phyloP scores from a whole-genome alignment of 306 rosid species.

The Begonia masoniana region DNA sequence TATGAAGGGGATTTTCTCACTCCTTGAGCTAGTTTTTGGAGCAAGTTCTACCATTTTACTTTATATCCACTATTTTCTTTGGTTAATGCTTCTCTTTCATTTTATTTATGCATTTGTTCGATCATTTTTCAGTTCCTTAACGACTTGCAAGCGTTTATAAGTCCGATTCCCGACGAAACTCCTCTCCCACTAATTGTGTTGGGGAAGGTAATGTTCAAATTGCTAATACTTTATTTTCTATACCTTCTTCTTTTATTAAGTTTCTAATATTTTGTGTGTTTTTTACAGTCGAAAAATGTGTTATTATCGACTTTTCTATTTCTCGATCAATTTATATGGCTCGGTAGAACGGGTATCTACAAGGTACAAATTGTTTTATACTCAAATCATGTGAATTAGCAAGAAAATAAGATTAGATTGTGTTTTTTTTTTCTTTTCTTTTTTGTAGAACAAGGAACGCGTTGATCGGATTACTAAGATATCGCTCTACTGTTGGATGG shows the following conservation, averaged over 20 bases:
- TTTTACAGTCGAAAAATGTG: conserved; percentile 71
- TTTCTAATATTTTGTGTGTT: conserved; percentile 3
- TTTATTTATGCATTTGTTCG: conserved; percentile 6
- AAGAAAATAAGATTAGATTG: neutral
- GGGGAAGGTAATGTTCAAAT: conserved; percentile 50
- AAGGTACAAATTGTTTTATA: conserved; percentile 30
- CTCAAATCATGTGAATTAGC: too few species aligned
- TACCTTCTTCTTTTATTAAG: neutral
- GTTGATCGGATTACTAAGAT: conserved; percentile 62
- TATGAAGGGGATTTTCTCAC: too few species aligned
- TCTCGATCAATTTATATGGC: conserved; percentile 97
- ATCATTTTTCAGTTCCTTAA: conserved; percentile 65
- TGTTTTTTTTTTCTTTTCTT: neutral
- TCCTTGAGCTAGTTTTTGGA: too few species aligned
- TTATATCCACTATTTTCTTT: neutral
- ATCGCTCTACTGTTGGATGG: conserved; percentile 88
- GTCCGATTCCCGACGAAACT: conserved; percentile 73
- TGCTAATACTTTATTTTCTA: neutral
- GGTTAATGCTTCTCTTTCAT: neutral
- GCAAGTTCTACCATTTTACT: too few species aligned
- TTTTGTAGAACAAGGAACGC: conserved; percentile 62
- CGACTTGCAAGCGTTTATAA: conserved; percentile 71
- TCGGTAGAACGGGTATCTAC: conserved; percentile 69
- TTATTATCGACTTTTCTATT: conserved; percentile 80
- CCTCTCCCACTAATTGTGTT: conserved; percentile 67